Conservation (phyloP, 257 asterid species). For the Ehretia macrophylla region DNA sequence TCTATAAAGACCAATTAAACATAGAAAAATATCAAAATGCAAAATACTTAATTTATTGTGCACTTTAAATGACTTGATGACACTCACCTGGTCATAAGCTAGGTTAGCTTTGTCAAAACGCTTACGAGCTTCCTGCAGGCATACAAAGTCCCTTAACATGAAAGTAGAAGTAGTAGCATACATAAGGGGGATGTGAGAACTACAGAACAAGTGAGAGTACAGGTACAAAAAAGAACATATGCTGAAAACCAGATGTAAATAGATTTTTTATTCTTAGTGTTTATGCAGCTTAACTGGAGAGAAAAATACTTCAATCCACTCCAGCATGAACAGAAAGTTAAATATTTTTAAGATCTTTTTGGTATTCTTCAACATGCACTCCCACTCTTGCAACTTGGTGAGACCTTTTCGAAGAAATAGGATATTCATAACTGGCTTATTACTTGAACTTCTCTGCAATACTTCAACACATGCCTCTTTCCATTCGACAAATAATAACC, state of each 20-base stretch:
- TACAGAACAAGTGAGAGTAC: background rate
- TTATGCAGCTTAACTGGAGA: background rate
- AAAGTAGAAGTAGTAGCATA: background rate
- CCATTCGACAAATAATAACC: too few species aligned
- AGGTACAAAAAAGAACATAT: background rate
- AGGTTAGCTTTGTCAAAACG: slow-evolving; percentile 93
- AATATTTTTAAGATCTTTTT: background rate
- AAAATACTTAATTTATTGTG: background rate
- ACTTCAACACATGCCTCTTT: too few species aligned
- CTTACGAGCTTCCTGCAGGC: slow-evolving; percentile 91
- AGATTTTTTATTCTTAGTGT: background rate
- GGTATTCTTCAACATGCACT: background rate
- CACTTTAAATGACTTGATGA: slow-evolving; percentile 3
- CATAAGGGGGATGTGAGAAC: background rate
- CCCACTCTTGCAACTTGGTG: background rate
- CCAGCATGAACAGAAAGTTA: too few species aligned
- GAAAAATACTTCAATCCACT: too few species aligned
- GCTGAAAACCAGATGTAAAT: background rate
- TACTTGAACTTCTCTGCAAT: background rate
- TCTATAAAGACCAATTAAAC: too few species aligned
- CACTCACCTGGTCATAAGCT: slow-evolving; percentile 75
- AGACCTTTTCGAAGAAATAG: background rate
- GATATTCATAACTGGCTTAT: background rate
- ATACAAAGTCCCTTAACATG: slow-evolving; percentile 15
- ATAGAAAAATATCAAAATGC: background rate